Percentiles rank a stretch among this genome's conserved stretches.
These are phyloP conservation scores for Metschnikowia matae DNA, from an alignment of 805 yeast genomes.

Conservation along the genomic window DNA sequence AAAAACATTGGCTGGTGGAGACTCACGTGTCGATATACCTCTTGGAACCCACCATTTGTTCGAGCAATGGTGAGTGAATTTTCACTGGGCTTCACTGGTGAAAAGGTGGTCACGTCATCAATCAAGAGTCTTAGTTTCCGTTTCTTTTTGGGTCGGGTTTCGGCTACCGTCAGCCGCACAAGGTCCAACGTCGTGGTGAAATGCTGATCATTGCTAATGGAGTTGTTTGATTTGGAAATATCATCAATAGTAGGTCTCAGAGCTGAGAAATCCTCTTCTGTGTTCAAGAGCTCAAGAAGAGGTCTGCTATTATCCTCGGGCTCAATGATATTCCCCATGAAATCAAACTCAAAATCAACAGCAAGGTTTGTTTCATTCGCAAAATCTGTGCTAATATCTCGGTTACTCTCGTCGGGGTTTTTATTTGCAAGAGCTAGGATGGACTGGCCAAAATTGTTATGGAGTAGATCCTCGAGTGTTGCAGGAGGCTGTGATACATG, in stretches of 20 bases:
- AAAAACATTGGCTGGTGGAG: conserved; percentile 8
- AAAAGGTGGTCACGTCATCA: conserved; percentile 6
- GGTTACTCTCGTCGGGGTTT: not conserved
- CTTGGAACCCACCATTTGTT: not conserved
- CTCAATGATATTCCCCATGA: conserved; percentile 19
- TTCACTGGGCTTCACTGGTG: not conserved
- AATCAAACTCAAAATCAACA: conserved; percentile 22
- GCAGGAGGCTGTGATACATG: not conserved
- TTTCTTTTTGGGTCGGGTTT: not conserved
- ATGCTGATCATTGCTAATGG: conserved; percentile 8
- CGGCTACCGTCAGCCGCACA: conserved; percentile 1
- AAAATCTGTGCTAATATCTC: conserved; percentile 8
- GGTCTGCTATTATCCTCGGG: not conserved
- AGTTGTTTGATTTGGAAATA: conserved; percentile 7
- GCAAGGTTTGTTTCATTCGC: conserved; percentile 8
- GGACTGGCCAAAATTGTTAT: not conserved
- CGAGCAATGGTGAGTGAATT: not conserved
- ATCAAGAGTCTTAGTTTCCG: conserved; percentile 2
- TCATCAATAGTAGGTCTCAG: conserved; percentile 9
- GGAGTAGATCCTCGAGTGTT: not conserved
- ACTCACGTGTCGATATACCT: conserved; percentile 6
- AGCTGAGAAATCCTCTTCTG: conserved; percentile 13
- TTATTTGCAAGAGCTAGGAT: not conserved
- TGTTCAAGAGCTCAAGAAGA: conserved; percentile 9
- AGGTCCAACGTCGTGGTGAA: conserved; percentile 6